phyloP scores from a whole-genome alignment of 2,329 filamentous ascomycete genomes.

The Salinomyces thailandicus region DNA sequence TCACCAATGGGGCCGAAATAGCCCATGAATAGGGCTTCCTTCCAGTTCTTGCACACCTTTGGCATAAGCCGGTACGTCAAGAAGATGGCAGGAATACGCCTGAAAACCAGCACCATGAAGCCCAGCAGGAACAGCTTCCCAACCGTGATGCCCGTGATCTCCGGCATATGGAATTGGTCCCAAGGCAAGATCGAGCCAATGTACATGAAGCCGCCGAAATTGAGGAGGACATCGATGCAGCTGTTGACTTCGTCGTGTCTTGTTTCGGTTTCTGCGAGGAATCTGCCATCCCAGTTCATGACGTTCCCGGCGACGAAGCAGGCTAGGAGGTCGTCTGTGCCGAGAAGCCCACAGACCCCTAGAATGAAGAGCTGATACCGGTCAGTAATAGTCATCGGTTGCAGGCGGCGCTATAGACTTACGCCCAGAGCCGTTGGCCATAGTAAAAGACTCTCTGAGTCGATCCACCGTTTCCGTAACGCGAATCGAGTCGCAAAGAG shows the following conservation, averaged over 20 bases:
- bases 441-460: conserved; percentile 63
- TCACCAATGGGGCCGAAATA: conserved; percentile 77
- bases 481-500: conserved; percentile 64
- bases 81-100: conserved; percentile 64
- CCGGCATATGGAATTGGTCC: conserved; percentile 53
- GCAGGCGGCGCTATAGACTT: not conserved
- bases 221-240: conserved; percentile 83
- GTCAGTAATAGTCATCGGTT: not conserved
- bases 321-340: conserved; percentile 74
- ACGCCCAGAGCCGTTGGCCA: conserved; percentile 65
- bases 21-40: conserved; percentile 71
- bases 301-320: conserved; percentile 82
- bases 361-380: conserved; percentile 55
- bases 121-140: conserved; percentile 61
- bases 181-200: conserved; percentile 74
- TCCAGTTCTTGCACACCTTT: conserved; percentile 45
- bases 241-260: conserved; percentile 70
- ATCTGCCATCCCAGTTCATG: conserved; percentile 87
- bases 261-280: conserved; percentile 65
- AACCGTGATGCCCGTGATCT: conserved; percentile 52
- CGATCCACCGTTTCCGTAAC: conserved; percentile 72
- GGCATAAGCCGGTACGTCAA: conserved; percentile 57
- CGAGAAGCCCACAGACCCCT: conserved; percentile 73
- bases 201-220: conserved; percentile 78
- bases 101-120: conserved; percentile 60